phyloP scores from a whole-genome alignment of 1,139 yeast species.

The Kurtzmaniella quercitrusa region DNA sequence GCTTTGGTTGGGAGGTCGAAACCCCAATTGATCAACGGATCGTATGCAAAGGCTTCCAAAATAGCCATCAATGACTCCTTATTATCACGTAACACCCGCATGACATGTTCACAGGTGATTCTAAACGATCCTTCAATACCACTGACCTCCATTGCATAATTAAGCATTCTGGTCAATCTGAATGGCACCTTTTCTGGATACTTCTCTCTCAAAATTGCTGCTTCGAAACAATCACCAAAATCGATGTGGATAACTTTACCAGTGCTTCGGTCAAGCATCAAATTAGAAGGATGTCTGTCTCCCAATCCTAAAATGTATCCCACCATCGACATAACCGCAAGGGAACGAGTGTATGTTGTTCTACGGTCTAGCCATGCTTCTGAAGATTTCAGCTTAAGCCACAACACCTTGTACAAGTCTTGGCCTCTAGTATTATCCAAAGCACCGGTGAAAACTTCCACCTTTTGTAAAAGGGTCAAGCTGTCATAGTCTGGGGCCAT shows the following conservation, averaged over 20 bases:
- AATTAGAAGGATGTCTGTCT: constrained; percentile 95
- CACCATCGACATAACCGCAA: constrained; percentile 98
- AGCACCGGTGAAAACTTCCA: constrained; percentile 95
- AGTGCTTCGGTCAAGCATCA: constrained; percentile 90
- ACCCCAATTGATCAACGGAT: constrained; percentile 98
- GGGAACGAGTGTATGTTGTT: constrained; percentile 90
- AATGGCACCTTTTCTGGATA: constrained; percentile 98
- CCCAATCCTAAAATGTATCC: constrained; percentile 96
- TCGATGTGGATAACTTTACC: constrained; percentile 97
- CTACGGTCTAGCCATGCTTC: constrained; percentile 98
- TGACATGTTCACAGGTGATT: constrained; percentile 94
- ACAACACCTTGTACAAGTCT: constrained; percentile 88
- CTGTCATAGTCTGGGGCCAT: constrained; percentile 98
- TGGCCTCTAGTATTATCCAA: constrained; percentile 95
- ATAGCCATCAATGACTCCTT: constrained; percentile 97
- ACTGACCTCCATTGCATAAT: constrained; percentile 98
- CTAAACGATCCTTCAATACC: constrained; percentile 98
- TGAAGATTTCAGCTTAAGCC: constrained; percentile 94
- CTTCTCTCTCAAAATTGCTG: constrained; percentile 92
- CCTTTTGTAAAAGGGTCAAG: constrained; percentile 82
- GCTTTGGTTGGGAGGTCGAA: constrained; percentile 86
- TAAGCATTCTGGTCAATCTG: constrained; percentile 92
- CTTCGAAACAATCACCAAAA: constrained; percentile 99
- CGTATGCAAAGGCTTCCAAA: constrained; percentile 96
- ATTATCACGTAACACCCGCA: constrained; percentile 89